Conservation (phyloP, 2,329 filamentous ascomycete genomes). For the Phaeophleospora eucalypticola region DNA sequence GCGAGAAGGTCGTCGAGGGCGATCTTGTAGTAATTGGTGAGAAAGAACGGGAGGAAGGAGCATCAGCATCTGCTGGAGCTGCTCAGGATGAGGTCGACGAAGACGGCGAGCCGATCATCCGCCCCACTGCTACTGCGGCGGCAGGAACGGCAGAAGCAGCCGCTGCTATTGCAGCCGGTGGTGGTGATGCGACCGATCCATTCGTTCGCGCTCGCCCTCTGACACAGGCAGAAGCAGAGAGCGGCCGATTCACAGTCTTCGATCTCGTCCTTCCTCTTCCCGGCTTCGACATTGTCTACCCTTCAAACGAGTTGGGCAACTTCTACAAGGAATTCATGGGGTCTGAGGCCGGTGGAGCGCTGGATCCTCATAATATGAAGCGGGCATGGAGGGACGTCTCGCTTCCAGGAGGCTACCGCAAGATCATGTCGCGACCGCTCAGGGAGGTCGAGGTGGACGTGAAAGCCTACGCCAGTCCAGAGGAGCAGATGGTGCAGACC, state of each 20-base stretch:
- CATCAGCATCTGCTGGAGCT: slow-evolving; percentile 30
- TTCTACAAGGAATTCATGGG: slow-evolving; percentile 88
- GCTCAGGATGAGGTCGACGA: slow-evolving; percentile 47
- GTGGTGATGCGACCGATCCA: slow-evolving; percentile 55
- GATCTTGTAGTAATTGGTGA: slow-evolving; percentile 72
- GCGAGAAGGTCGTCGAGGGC: slow-evolving; percentile 70
- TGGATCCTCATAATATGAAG: slow-evolving; percentile 85
- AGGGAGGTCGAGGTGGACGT: slow-evolving; percentile 60
- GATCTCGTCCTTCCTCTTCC: slow-evolving; percentile 91
- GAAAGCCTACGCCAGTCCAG: slow-evolving; percentile 62
- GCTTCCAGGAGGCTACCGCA: slow-evolving; percentile 82
- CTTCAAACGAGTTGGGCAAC: slow-evolving; percentile 72
- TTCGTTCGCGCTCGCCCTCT: slow-evolving; percentile 70
- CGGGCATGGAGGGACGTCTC: slow-evolving; percentile 82
- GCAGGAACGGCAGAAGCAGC: slow-evolving; percentile 6
- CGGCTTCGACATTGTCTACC: slow-evolving; percentile 85
- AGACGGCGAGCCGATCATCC: slow-evolving; percentile 63
- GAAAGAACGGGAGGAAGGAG: slow-evolving; percentile 46
- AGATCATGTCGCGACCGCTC: slow-evolving; percentile 67
- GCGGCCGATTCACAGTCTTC: slow-evolving; percentile 73
- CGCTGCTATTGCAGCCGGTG: slow-evolving; percentile 19
- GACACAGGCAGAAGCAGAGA: slow-evolving; percentile 70
- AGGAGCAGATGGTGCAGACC: slow-evolving; percentile 83
- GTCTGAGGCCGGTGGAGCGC: slow-evolving; percentile 66
- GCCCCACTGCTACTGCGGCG: slow-evolving; percentile 42